Conservation (phyloP, 495 filamentous ascomycete genomes). For the Amphirosellinia nigrospora region DNA sequence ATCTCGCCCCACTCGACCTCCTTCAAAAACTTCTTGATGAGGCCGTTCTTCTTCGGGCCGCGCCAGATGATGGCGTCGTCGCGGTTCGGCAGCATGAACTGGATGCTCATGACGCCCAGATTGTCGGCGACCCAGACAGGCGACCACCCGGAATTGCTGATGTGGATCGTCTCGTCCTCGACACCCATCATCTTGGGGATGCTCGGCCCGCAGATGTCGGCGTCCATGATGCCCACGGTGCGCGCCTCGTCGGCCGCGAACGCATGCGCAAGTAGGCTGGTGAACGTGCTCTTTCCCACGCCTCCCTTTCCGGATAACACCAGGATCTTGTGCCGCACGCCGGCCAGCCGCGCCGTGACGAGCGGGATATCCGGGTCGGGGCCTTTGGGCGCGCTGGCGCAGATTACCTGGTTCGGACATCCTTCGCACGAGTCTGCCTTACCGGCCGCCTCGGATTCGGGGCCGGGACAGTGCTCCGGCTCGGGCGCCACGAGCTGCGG, state of each 20-base stretch:
- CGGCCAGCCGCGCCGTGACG: slow-evolving; percentile 81
- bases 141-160: slow-evolving; percentile 80
- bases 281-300: slow-evolving; percentile 94
- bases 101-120: slow-evolving; percentile 91
- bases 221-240: slow-evolving; percentile 92
- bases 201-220: slow-evolving; percentile 91
- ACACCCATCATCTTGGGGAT: slow-evolving; percentile 99
- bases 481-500: slow-evolving; percentile 91
- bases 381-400: slow-evolving; percentile 91
- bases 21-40: slow-evolving; percentile 97
- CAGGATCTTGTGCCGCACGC: slow-evolving; percentile 87
- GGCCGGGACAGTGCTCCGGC: slow-evolving; percentile 96
- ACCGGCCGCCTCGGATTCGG: slow-evolving; percentile 85
- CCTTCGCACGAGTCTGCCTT: slow-evolving; percentile 87
- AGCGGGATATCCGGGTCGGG: slow-evolving; percentile 92
- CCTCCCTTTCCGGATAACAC: slow-evolving; percentile 94
- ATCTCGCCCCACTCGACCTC: slow-evolving; percentile 97
- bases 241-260: slow-evolving; percentile 78
- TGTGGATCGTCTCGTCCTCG: slow-evolving; percentile 88
- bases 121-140: slow-evolving; percentile 95
- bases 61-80: slow-evolving; percentile 97
- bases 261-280: slow-evolving; percentile 81
- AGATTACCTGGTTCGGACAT: slow-evolving; percentile 95
- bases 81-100: slow-evolving; percentile 93
- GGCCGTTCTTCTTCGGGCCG: slow-evolving; percentile 95